A percentile compares a stretch with the other conserved stretches of the same genome.
Evolutionary conservation across 208 protist species (phyloP).

Genomic region (Acanthamoeba royreba): DNA sequence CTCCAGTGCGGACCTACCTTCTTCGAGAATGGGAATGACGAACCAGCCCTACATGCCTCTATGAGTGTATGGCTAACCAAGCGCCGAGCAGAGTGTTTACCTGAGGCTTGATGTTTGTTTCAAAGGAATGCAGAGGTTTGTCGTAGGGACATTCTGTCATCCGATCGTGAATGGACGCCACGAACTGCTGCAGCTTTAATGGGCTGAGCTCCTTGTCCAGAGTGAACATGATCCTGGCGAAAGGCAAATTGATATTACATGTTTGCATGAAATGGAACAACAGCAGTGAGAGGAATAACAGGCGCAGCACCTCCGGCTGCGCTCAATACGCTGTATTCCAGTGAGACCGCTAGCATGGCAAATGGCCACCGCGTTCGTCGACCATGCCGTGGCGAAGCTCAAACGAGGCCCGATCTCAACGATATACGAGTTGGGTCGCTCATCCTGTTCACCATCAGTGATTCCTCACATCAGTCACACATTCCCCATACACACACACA

Average conservation of each 20-base stretch:
- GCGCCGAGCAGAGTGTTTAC: neutral
- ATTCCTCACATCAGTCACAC: no score
- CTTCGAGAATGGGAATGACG: constrained; percentile 63
- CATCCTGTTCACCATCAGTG: no score
- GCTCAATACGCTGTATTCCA: constrained; percentile 70
- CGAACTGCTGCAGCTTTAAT: neutral
- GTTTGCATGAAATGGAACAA: neutral
- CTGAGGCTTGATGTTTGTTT: constrained; percentile 49
- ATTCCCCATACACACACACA: no score
- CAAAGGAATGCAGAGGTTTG: constrained; percentile 57
- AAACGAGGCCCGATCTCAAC: constrained; percentile 79
- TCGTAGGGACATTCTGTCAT: constrained; percentile 81
- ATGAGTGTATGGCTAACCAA: neutral
- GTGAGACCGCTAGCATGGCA: constrained; percentile 68
- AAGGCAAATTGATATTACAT: neutral
- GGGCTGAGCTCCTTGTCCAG: neutral
- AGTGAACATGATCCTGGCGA: neutral
- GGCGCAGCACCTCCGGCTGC: constrained; percentile 61
- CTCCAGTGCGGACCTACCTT: constrained; percentile 72
- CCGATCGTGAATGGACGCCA: constrained; percentile 70
- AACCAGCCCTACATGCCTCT: constrained; percentile 29
- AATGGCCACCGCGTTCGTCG: constrained; percentile 78
- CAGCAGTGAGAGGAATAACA: neutral
- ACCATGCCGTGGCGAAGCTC: constrained; percentile 81
- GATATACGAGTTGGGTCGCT: neutral